These are phyloP conservation scores for Acacia crassicarpa DNA, from an alignment of 306 rosid species.

Conservation along the genomic window DNA sequence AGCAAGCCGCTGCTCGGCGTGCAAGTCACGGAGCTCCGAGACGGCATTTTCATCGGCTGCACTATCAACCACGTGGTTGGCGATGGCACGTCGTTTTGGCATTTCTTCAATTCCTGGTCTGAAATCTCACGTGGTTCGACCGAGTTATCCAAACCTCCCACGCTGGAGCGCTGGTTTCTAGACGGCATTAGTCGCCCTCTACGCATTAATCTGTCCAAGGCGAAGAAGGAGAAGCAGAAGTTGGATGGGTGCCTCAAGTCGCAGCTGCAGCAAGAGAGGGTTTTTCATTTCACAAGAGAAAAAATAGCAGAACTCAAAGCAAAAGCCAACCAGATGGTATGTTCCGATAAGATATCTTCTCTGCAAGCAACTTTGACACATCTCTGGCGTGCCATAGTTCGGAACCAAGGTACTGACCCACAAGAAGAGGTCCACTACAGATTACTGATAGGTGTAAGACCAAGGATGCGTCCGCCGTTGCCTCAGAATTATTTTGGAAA, in stretches of 20 bases:
- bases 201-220: conserved; percentile 1
- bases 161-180: not conserved
- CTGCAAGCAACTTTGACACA: conserved; percentile 42
- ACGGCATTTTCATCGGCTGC: conserved; percentile 38
- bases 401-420: not conserved
- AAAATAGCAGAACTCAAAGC: conserved; percentile 34
- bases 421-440: conserved; percentile 23
- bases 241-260: not conserved
- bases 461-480: not conserved
- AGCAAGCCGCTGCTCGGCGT: conserved; percentile 30
- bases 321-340: conserved; percentile 33
- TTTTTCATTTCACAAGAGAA: conserved; percentile 36
- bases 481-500: conserved; percentile 29
- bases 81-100: conserved; percentile 44
- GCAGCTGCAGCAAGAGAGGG: not conserved
- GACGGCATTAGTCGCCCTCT: not conserved
- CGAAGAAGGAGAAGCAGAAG: not conserved
- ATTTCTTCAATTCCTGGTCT: conserved; percentile 44
- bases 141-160: not conserved
- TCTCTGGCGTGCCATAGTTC: conserved; percentile 39
- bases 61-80: conserved; percentile 34
- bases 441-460: conserved; percentile 16
- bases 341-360: conserved; percentile 32
- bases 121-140: conserved; percentile 22
- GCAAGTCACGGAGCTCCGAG: conserved; percentile 41